phyloP scores from a whole-genome alignment of 306 rosid genomes.

The Fragaria vesca region DNA sequence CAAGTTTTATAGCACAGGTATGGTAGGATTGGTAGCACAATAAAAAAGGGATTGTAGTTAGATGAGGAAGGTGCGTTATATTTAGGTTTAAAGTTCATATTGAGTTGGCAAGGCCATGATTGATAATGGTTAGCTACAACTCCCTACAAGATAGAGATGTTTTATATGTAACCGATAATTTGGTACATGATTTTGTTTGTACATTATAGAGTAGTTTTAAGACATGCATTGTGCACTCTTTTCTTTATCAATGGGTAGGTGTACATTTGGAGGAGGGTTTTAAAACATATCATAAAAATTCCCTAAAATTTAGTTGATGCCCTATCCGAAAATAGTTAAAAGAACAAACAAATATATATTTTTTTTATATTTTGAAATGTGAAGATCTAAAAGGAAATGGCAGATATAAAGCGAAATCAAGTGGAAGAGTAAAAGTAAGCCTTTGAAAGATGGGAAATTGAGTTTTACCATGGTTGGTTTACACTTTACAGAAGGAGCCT shows the following conservation, averaged over 20 bases:
- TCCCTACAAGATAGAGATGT: not conserved
- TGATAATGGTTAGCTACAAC: conserved; percentile 1
- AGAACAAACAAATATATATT: no score
- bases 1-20: not conserved
- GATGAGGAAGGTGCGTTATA: not conserved
- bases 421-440: conserved; percentile 19
- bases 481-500: conserved; percentile 36
- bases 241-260: not conserved
- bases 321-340: no score
- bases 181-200: not conserved
- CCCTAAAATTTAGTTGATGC: no score
- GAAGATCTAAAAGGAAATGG: conserved; percentile 31
- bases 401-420: conserved; percentile 21
- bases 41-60: not conserved
- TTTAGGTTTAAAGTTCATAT: not conserved
- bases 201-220: not conserved
- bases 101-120: conserved; percentile 16
- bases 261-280: not conserved
- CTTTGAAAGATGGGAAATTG: conserved; percentile 30
- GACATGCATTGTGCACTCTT: not conserved
- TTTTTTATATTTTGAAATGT: conserved; percentile 22
- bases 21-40: not conserved
- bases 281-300: no score
- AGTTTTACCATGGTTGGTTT: conserved; percentile 10
- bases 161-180: not conserved